Evolutionary conservation across 148 eudicot genomes (phyloP).

Genomic region (Suaeda aralocaspica): DNA sequence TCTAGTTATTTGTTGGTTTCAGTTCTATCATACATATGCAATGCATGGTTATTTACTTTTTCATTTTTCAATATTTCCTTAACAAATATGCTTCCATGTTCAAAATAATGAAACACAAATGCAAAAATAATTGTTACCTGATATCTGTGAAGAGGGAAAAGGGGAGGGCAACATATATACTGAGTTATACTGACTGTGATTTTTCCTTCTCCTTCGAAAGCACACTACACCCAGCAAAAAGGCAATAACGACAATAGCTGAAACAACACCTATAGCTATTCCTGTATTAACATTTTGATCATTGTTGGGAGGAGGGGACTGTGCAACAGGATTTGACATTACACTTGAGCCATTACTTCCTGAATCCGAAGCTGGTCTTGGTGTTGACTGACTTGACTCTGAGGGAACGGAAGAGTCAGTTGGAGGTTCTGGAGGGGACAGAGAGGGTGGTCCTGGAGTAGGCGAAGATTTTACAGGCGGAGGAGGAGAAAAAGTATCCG

Average conservation of each 20-base stretch:
- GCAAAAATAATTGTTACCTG: conserved; percentile 47
- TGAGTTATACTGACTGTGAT: conserved; percentile 35
- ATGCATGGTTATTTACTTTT: too few relatives aligned
- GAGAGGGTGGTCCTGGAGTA: conserved; percentile 3
- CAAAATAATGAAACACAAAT: neutral
- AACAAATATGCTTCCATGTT: neutral
- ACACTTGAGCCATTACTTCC: conserved; percentile 21
- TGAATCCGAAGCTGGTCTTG: conserved; percentile 32
- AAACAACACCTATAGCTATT: conserved; percentile 39
- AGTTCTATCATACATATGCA: neutral
- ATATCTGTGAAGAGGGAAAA: conserved; percentile 56
- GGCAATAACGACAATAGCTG: conserved; percentile 30
- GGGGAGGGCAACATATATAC: conserved; percentile 35
- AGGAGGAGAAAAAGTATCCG: conserved; percentile 27
- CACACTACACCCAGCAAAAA: conserved; percentile 48
- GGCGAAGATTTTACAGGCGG: conserved; percentile 11
- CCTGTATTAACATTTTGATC: conserved; percentile 27
- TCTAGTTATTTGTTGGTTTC: neutral
- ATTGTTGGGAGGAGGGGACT: conserved; percentile 21
- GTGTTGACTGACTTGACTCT: conserved; percentile 40
- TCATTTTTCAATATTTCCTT: neutral
- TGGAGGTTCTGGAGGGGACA: conserved; percentile 1
- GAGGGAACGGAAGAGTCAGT: conserved; percentile 11
- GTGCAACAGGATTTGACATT: conserved; percentile 16
- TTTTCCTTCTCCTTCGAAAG: conserved; percentile 51